Evolutionary conservation across 2,329 filamentous ascomycete genomes (phyloP).

Genomic region (Beauveria sp.): DNA sequence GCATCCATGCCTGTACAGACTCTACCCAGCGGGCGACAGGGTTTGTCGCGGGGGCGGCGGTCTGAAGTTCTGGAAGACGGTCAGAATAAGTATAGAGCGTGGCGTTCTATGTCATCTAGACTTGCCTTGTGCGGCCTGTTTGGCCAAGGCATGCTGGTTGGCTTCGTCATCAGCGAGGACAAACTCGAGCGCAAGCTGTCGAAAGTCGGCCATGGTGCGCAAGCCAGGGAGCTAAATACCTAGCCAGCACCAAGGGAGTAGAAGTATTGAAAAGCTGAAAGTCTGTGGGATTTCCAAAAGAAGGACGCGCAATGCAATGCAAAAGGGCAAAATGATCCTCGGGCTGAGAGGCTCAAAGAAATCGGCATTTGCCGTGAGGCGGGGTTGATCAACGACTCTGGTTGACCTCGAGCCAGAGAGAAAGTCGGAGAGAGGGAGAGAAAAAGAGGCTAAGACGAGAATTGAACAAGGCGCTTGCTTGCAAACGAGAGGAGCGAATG

Average conservation of each 20-base stretch:
- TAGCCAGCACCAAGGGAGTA: too few relatives aligned
- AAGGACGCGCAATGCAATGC: conserved; percentile 1
- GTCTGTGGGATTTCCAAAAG: not conserved
- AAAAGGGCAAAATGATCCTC: not conserved
- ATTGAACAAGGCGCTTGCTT: not conserved
- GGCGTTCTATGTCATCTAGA: not conserved
- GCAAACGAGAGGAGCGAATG: not conserved
- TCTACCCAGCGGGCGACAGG: conserved; percentile 48
- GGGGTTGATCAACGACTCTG: conserved; percentile 7
- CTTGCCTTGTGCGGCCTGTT: conserved; percentile 38
- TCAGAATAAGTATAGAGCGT: conserved; percentile 10
- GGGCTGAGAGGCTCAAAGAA: not conserved
- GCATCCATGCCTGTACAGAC: conserved; percentile 48
- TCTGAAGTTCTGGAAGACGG: conserved; percentile 34
- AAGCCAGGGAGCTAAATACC: not conserved
- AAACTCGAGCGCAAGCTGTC: conserved; percentile 46
- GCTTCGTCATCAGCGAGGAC: conserved; percentile 43
- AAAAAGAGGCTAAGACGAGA: not conserved
- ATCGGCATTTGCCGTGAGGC: conserved; percentile 7
- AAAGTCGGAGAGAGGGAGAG: not conserved
- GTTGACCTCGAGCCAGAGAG: not conserved
- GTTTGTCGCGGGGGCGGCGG: conserved; percentile 33
- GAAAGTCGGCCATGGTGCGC: conserved; percentile 39
- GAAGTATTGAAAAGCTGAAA: not conserved
- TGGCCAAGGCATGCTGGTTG: conserved; percentile 31